Evolutionary conservation across 352 stramenopile species (phyloP).

Genomic region (Thalassiosira hispida): DNA sequence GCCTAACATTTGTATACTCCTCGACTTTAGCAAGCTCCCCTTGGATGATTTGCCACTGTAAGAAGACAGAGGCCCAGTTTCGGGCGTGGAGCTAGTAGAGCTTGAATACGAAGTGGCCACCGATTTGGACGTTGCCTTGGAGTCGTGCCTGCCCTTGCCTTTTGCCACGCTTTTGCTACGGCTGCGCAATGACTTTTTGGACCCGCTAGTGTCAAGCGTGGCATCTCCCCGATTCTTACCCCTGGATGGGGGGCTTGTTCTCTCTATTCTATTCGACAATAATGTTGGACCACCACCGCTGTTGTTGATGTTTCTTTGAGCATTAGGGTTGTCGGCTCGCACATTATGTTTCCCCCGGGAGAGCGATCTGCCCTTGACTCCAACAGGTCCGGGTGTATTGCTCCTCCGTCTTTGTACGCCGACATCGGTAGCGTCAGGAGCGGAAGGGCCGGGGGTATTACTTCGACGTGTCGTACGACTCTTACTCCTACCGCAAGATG

Average conservation of each 20-base stretch:
- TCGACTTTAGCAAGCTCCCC: not conserved
- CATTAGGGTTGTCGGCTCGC: no score
- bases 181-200: not conserved
- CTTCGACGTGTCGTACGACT: not conserved
- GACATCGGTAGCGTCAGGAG: no score
- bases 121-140: not conserved
- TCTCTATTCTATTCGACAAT: no score
- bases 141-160: no score
- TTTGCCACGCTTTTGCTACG: slow-evolving; percentile 6
- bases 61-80: slow-evolving; percentile 32
- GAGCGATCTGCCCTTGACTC: not conserved
- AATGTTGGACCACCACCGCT: not conserved
- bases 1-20: no score
- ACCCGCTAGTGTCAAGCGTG: not conserved
- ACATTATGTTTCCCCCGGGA: not conserved
- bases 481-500: slow-evolving; percentile 7
- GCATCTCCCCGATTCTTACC: no score
- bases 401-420: no score
- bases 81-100: slow-evolving; percentile 32
- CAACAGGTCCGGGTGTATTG: not conserved
- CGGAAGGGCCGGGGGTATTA: not conserved
- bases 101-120: not conserved
- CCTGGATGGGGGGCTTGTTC: no score
- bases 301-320: no score
- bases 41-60: slow-evolving; percentile 30